A percentile compares a stretch with the other conserved stretches of the same genome.
Conservation (phyloP, 1,139 yeast species). For the Fermentozyma sake region DNA sequence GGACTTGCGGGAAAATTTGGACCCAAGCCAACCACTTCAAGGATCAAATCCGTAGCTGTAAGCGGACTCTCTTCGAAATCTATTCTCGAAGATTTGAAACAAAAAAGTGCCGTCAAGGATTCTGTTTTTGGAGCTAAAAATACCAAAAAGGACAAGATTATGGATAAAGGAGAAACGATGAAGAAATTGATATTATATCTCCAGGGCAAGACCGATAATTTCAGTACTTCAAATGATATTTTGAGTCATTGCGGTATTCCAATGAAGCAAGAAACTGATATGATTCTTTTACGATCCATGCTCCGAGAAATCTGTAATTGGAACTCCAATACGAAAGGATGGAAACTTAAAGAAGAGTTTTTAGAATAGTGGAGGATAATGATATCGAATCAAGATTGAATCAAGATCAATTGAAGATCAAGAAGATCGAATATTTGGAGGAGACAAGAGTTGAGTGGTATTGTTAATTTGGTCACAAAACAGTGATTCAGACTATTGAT, state of each 20-base stretch:
- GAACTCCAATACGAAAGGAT: conserved; percentile 52
- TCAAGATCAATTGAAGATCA: too few species aligned
- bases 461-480: too few species aligned
- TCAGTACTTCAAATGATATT: conserved; percentile 57
- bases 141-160: conserved; percentile 14
- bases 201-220: conserved; percentile 28
- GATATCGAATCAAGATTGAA: too few species aligned
- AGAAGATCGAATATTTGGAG: too few species aligned
- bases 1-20: conserved; percentile 71
- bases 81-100: conserved; percentile 32
- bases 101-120: conserved; percentile 9
- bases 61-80: conserved; percentile 18
- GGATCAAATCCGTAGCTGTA: background rate
- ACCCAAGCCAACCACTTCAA: conserved; percentile 7
- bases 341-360: conserved; percentile 64
- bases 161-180: conserved; percentile 30
- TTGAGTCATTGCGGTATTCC: conserved; percentile 45
- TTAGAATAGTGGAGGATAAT: too few species aligned
- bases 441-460: too few species aligned
- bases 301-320: conserved; percentile 66
- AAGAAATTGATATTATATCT: conserved; percentile 33
- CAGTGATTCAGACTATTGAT: too few species aligned
- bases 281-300: conserved; percentile 63
- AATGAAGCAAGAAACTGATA: conserved; percentile 50
- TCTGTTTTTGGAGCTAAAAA: conserved; percentile 3